A percentile compares a stretch with the other conserved stretches of the same genome.
Evolutionary conservation across 2,329 filamentous ascomycete species (phyloP).

Genomic region (Albophoma yamanashiensis): DNA sequence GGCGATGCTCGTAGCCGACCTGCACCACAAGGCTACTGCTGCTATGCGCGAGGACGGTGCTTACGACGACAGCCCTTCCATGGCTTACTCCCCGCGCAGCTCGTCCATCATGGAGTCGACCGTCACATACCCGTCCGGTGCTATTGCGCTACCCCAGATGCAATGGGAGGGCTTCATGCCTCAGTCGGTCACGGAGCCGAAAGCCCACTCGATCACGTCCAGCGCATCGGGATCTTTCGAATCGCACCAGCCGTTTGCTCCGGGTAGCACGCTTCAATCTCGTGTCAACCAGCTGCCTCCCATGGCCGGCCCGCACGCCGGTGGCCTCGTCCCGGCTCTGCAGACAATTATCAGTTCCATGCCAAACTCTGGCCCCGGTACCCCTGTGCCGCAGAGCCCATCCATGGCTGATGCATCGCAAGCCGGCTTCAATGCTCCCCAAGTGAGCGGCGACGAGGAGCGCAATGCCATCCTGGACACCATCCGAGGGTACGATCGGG

Average conservation of each 20-base stretch:
- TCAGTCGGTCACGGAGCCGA: conserved; percentile 56
- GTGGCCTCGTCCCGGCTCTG: conserved; percentile 52
- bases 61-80: conserved; percentile 47
- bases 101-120: conserved; percentile 66
- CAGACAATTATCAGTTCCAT: conserved; percentile 65
- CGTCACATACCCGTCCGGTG: conserved; percentile 65
- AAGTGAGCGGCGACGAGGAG: conserved; percentile 76
- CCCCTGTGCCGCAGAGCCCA: conserved; percentile 64
- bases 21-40: conserved; percentile 85
- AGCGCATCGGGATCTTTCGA: conserved; percentile 58
- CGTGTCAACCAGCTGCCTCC: conserved; percentile 55
- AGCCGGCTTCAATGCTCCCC: conserved; percentile 60
- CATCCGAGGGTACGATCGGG: conserved; percentile 69
- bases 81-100: conserved; percentile 63
- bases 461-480: conserved; percentile 77
- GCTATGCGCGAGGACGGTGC: conserved; percentile 51
- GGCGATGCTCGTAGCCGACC: conserved; percentile 96
- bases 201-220: conserved; percentile 63
- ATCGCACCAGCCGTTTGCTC: conserved; percentile 52
- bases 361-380: conserved; percentile 56
- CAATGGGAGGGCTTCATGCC: conserved; percentile 87
- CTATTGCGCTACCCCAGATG: conserved; percentile 75
- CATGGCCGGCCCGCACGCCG: conserved; percentile 52
- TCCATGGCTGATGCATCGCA: conserved; percentile 58
- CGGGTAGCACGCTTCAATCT: conserved; percentile 44